Conservation (phyloP, 1,284 basidiomycete genomes). For the Trichosporon coremiiforme region DNA sequence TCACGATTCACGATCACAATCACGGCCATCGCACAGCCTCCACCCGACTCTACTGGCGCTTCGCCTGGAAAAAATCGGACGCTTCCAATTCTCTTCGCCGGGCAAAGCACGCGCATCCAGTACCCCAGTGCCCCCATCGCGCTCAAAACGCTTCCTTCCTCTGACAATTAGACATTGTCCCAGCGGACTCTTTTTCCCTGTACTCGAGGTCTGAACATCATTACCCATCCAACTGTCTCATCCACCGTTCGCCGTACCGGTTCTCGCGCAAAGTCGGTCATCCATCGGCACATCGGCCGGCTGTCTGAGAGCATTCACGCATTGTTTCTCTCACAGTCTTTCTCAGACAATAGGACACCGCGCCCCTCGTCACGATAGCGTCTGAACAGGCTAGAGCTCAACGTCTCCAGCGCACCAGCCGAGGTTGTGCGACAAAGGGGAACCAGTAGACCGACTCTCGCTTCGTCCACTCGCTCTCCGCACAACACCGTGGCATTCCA, state of each 20-base stretch:
- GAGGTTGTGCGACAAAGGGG: slow-evolving; percentile 1
- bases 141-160: slow-evolving; percentile 13
- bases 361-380: background rate
- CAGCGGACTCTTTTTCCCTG: slow-evolving; percentile 19
- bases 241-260: background rate
- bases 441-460: background rate
- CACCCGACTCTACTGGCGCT: background rate
- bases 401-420: background rate
- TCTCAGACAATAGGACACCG: background rate
- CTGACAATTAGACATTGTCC: slow-evolving; percentile 8
- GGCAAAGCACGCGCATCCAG: background rate
- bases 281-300: slow-evolving; percentile 3
- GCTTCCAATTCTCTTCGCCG: too few relatives aligned
- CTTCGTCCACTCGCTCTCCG: slow-evolving; percentile 1
- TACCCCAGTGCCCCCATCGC: background rate
- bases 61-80: background rate
- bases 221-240: slow-evolving; percentile 12
- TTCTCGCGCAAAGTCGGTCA: slow-evolving; percentile 2
- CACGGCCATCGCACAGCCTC: background rate
- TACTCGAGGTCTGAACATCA: slow-evolving; percentile 5
- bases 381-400: too few relatives aligned
- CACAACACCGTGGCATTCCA: background rate
- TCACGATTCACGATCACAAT: slow-evolving; percentile 2
- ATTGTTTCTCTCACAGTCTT: background rate
- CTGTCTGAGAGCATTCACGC: slow-evolving; percentile 4